Evolutionary conservation across 1,139 yeast genomes (phyloP).

Genomic region (Eremothecium coryli): DNA sequence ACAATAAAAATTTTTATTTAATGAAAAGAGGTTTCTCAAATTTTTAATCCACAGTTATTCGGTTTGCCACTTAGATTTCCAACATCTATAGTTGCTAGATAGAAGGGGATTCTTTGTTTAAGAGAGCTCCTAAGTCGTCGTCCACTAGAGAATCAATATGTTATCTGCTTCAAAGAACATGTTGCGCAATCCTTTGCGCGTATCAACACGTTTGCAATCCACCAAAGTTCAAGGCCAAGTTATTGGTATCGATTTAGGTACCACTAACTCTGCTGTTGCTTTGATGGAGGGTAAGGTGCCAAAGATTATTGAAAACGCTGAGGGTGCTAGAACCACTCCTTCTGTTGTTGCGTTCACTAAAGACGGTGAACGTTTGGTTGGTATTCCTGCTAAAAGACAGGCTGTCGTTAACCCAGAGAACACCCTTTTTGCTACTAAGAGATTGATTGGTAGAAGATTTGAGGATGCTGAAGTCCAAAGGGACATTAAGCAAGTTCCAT

Average conservation of each 20-base stretch:
- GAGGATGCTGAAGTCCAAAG: conserved; percentile 95
- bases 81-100: too few relatives aligned
- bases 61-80: too few relatives aligned
- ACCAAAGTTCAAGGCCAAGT: conserved; percentile 60
- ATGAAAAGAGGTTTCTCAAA: too few relatives aligned
- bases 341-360: conserved; percentile 97
- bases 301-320: conserved; percentile 93
- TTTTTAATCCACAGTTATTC: too few relatives aligned
- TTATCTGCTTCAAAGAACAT: conserved; percentile 27
- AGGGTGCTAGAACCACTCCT: conserved; percentile 98
- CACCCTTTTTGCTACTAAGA: conserved; percentile 95
- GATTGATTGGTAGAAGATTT: conserved; percentile 96
- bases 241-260: conserved; percentile 97
- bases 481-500: conserved; percentile 93
- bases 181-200: conserved; percentile 21
- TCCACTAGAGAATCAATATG: conserved; percentile 11
- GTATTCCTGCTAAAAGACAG: conserved; percentile 98
- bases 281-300: conserved; percentile 96
- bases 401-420: conserved; percentile 98
- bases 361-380: conserved; percentile 92
- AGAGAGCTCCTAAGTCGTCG: too few relatives aligned
- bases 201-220: conserved; percentile 38
- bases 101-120: too few relatives aligned
- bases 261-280: conserved; percentile 99
- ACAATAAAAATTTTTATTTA: too few relatives aligned